Conservation (phyloP, 148 eudicot species). For the Silene uniflora region DNA sequence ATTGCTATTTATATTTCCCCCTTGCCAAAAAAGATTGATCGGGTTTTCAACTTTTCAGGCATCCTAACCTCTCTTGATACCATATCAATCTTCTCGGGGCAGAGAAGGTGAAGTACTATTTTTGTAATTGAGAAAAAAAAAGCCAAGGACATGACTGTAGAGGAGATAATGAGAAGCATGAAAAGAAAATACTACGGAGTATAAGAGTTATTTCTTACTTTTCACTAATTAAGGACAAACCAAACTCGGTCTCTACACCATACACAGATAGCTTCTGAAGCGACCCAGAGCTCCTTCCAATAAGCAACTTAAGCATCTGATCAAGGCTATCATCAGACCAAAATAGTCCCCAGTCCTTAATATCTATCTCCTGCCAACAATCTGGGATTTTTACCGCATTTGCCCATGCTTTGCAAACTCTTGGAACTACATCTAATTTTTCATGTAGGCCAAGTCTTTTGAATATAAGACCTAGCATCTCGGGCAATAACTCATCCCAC, state of each 20-base stretch:
- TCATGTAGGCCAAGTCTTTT: constrained; percentile 53
- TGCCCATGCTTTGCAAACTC: constrained; percentile 71
- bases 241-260: too few species aligned
- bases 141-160: neutral
- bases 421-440: constrained; percentile 50
- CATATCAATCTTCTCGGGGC: too few species aligned
- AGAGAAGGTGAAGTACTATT: too few species aligned
- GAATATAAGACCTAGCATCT: constrained; percentile 62
- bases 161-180: too few species aligned
- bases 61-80: too few species aligned
- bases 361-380: constrained; percentile 79
- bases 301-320: constrained; percentile 53
- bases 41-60: too few species aligned
- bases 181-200: neutral
- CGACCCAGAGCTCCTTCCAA: too few species aligned
- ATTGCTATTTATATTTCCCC: too few species aligned
- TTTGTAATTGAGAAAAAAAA: too few species aligned
- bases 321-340: constrained; percentile 40
- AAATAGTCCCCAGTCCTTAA: constrained; percentile 60
- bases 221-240: constrained; percentile 52
- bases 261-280: too few species aligned
- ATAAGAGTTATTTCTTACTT: constrained; percentile 37
- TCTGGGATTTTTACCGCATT: constrained; percentile 54
- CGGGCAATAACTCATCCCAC: constrained; percentile 68
- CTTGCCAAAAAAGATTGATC: too few species aligned